phyloP scores from a whole-genome alignment of 352 stramenopile species.

The Paralagenidium karlingii region DNA sequence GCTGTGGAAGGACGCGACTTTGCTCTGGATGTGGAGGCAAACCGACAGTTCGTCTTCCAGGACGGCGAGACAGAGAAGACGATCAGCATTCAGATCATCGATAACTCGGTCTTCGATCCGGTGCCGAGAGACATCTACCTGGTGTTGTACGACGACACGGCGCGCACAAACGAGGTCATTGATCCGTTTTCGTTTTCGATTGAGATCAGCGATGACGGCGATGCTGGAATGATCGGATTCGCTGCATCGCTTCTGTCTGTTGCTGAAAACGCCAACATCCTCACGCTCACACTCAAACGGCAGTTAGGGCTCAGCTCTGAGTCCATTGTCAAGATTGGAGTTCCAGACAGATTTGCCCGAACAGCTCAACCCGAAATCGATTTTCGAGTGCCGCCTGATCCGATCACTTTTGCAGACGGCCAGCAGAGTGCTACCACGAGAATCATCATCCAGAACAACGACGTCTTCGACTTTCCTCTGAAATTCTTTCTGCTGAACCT shows the following conservation, averaged over 20 bases:
- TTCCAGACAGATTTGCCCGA: background rate
- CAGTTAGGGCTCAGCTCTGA: slow-evolving; percentile 16
- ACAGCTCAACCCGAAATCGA: slow-evolving; percentile 13
- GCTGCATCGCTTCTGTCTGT: slow-evolving; percentile 5
- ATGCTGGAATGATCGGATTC: slow-evolving; percentile 41
- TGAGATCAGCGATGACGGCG: slow-evolving; percentile 34
- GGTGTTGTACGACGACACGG: slow-evolving; percentile 24
- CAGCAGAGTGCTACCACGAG: slow-evolving; percentile 8
- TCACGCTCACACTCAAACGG: slow-evolving; percentile 19
- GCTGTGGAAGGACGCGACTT: slow-evolving; percentile 21
- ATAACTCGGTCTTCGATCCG: slow-evolving; percentile 23
- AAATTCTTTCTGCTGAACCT: slow-evolving; percentile 26
- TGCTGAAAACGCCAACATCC: slow-evolving; percentile 9
- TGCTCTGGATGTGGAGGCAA: slow-evolving; percentile 5
- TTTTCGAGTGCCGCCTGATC: slow-evolving; percentile 12
- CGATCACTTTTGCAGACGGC: slow-evolving; percentile 24
- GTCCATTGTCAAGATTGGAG: slow-evolving; percentile 12
- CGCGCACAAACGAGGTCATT: slow-evolving; percentile 15
- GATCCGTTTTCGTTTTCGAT: slow-evolving; percentile 8
- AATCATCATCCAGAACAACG: slow-evolving; percentile 28
- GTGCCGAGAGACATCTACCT: slow-evolving; percentile 13
- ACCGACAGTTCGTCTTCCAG: slow-evolving; percentile 16
- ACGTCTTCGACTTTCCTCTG: slow-evolving; percentile 28
- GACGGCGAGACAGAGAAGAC: slow-evolving; percentile 17
- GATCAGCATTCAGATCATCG: slow-evolving; percentile 24